Base-by-base conservation (phyloP, 371 early-diverging fungal species). In the Apophysomyces sp. region DNA sequence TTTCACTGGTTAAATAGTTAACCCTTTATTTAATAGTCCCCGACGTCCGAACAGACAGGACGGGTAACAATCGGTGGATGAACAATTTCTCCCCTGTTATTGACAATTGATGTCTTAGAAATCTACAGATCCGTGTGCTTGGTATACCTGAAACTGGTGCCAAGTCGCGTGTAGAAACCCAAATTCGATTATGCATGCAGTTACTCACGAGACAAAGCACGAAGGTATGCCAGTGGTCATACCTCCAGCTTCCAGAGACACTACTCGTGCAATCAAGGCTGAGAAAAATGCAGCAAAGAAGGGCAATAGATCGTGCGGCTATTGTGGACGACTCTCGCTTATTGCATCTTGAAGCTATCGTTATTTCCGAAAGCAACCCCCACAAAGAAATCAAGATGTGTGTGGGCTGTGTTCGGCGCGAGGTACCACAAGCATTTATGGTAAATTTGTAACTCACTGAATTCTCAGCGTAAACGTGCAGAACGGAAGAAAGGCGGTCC, bases 161-260 rank as follows among this genome's bases (percentile, higher is more conserved):
- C 29, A 91, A 93, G 71, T 94, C 94, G 24, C 79, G 95, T 12
- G 96, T 96, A 18, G 95, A 96, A 71, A 96, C 96, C 16, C 96
- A 94, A 74, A 92, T 93, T 70, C 93, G 92, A 59, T 76, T 94
- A 15, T 91, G 92, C 37, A 73, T 96, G 61, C 90, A 92, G 64
- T 76, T 96, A 30, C 82, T 88, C 11, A 86, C 86, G 30, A 76
- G 78, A 34, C 73, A 82, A 58, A 90, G 89, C 55, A 88, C 87
- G 60, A 88, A 85, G 31, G 86, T 88, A 4, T 77, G 80, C 26
- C 77, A 75, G 44, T 94, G 93, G 92, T 85, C 93, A 18, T 91
- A 92, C 63, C 76, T 96, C 63, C 78, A 84, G 21, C 76, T 96
- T 9, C 92, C 91, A 8, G 92, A 93, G 64, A 77, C 81, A 51